Base-by-base conservation (phyloP, 2,329 filamentous ascomycete genomes). In the Stylonectria norvegica region DNA sequence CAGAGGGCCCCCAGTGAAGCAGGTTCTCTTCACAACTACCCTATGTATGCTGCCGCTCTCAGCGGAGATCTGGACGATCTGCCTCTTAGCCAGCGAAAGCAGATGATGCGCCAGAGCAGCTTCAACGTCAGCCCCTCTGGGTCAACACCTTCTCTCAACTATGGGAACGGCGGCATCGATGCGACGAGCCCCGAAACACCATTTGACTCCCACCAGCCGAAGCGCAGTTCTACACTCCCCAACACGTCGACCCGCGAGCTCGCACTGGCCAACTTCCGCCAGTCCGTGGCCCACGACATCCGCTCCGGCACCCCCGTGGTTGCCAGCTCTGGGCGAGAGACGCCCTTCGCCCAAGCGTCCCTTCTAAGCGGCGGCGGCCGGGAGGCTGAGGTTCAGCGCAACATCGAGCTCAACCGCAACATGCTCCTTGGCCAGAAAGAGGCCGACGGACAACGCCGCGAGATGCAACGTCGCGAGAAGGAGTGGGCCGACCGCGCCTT, bases 31-130 rank as follows among this genome's bases (percentile, higher is more conserved):
- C 49, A 64, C 48, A 65, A 67, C 46, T 63, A 67, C 40, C 46
- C 61, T 11, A 54, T 58, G 40, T 58, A 63, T 36, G 43, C 54
- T 27, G 47, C 58, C 15, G 49, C 52, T 40, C 44, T 59, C 7
- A 59, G 58, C 15, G 57, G 68, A 14, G 76, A 79, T 49, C 68
- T 73, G 2, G 86, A 90, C 45, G 78, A 89, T 40, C 71, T 91
- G 50, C 83, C 86, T 0, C 71, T 93, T 14, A 84, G 79, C 29
- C 78, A 85, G 53, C 81, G 86, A 30, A 76, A 75, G 40, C 67
- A 77, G 32, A 62, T 85, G 19, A 78, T 86, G 40, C 78, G 76
- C 20, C 73, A 77, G 29, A 71, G 60, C 47, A 75, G 70, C 53
- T 47, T 68, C 34, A 59, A 65, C 47, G 53, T 52, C 28, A 62